Evolutionary conservation across 352 stramenopile species (phyloP), one percentile per base, ranked within the genome.

Genomic region (Phytophthora podocarpi): DNA sequence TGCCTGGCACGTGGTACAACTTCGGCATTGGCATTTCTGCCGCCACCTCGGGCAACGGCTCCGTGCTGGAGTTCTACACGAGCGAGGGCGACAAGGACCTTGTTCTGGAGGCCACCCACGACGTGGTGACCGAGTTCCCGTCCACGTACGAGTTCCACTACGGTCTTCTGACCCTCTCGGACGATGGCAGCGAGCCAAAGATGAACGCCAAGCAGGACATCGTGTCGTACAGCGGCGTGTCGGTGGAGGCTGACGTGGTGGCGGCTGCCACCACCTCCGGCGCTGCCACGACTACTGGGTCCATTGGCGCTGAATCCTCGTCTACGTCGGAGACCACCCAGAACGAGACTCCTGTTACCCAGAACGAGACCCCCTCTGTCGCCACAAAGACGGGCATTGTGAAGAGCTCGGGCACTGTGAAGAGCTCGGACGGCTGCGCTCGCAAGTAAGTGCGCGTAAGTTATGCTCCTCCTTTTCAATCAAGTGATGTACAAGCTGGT

Each of bases 161-260:
- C 39, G 51, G 51, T 34, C 51, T 59, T 49, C 15, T 59, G 20
- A 59, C 48, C 5, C 41, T 67, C 2, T 45, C 48, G 13, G 41
- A 55, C 21, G 49, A 60, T 28, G 41, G 34, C 11, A 60, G 32
- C 16, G 48, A 48, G 26, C 58, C 58, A 4, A 60, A 51, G 41
- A 67, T 67, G 58, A 39, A 47, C 11, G 32, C 39, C 4, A 55
- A 67, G 18, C 41, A 55, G 51, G 58, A 67, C 34, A 51, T 60
- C 15, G 3, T 67, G 41, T 56, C 27, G 9, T 67, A 50, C 58
- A 67, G 56, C 16, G 58, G 48, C 21, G 49, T 67, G 26, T 56
- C 58, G 5, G 58, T 56, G 5, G 42, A 58, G 3, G 41, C n/a
- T 18, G 49, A 54, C 15, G 56, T 64, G 18, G 36, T 24, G 24